phyloP scores from a whole-genome alignment of 176 grass and related monocot species.

The Secale cereale region DNA sequence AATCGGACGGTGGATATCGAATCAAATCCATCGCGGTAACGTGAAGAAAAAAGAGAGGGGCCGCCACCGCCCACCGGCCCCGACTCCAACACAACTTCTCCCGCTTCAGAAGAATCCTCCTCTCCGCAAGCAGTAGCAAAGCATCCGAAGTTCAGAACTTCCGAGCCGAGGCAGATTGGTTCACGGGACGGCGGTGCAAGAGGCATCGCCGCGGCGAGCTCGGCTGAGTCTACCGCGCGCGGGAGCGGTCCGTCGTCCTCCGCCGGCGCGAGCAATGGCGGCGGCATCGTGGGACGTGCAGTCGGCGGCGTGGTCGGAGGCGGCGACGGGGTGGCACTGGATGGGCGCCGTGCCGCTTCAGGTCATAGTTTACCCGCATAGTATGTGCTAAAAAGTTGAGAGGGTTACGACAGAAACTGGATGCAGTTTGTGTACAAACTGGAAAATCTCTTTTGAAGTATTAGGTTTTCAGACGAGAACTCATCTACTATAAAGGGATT shows the following conservation, averaged over 20 bases:
- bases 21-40: neutral
- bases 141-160: neutral
- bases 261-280: conserved; percentile 18
- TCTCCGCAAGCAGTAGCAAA: neutral
- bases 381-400: too few relatives aligned
- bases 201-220: neutral
- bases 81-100: neutral
- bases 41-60: neutral
- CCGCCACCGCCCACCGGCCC: too few relatives aligned
- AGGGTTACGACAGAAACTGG: too few relatives aligned
- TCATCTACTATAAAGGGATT: too few relatives aligned
- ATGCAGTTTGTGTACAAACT: too few relatives aligned
- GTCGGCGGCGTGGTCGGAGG: conserved; percentile 47
- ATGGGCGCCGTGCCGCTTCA: conserved; percentile 75
- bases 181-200: neutral
- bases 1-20: neutral
- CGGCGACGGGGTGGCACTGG: conserved; percentile 67
- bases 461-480: too few relatives aligned
- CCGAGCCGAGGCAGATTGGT: neutral
- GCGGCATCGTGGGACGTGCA: neutral
- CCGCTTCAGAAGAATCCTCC: neutral
- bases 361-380: too few relatives aligned
- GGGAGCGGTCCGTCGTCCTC: neutral
- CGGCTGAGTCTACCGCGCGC: neutral
- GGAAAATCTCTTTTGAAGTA: too few relatives aligned